phyloP scores from a whole-genome alignment of 495 filamentous ascomycete genomes.

The Gamarada debralockiae region DNA sequence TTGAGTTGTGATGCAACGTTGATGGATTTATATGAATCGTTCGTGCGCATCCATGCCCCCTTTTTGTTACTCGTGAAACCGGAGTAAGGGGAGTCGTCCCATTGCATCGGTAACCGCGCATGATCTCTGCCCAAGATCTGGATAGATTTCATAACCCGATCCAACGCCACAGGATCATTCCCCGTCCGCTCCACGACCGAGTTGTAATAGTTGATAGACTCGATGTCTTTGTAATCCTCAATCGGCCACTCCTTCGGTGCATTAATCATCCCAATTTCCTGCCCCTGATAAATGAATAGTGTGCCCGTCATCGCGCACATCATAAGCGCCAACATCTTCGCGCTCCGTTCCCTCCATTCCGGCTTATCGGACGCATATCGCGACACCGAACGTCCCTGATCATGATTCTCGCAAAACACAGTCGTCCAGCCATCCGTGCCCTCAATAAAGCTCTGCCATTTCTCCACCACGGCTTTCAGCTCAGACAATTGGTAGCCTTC shows the following conservation, averaged over 20 bases:
- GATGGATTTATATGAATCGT: conserved; percentile 47
- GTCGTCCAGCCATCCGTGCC: conserved; percentile 70
- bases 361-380: conserved; percentile 50
- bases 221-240: conserved; percentile 69
- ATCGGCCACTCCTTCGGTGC: conserved; percentile 61
- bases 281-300: conserved; percentile 71
- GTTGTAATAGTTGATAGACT: conserved; percentile 54
- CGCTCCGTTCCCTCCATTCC: conserved; percentile 39
- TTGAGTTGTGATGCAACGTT: conserved; percentile 44
- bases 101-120: conserved; percentile 58
- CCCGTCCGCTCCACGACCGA: conserved; percentile 29
- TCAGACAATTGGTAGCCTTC: conserved; percentile 47
- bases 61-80: conserved; percentile 44
- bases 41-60: conserved; percentile 54
- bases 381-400: conserved; percentile 61
- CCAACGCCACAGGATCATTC: conserved; percentile 40
- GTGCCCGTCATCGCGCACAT: conserved; percentile 60
- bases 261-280: conserved; percentile 75
- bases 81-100: conserved; percentile 43
- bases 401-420: conserved; percentile 71
- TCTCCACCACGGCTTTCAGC: conserved; percentile 54
- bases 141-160: conserved; percentile 51
- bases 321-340: conserved; percentile 62
- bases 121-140: conserved; percentile 54
- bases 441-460: conserved; percentile 67